Evolutionary conservation across 257 asterid species (phyloP).

Genomic region (Petunia axillaris): DNA sequence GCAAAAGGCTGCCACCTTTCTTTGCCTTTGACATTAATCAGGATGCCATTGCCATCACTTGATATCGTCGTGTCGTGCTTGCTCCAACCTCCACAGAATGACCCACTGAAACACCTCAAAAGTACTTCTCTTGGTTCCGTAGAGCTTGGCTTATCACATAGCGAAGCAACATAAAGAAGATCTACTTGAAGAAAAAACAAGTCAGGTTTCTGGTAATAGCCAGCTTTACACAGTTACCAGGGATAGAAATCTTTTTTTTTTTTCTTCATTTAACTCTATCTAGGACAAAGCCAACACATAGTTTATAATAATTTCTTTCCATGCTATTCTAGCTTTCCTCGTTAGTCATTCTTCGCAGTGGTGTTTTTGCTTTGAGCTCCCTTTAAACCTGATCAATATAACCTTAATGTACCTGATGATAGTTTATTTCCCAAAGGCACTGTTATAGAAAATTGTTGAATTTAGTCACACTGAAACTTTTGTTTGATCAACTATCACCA

Average conservation of each 20-base stretch:
- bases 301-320: conserved; percentile 1
- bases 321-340: not conserved
- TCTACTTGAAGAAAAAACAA: conserved; percentile 42
- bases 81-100: conserved; percentile 54
- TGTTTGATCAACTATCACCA: conserved; percentile 4
- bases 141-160: conserved; percentile 40
- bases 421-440: not conserved
- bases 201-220: conserved; percentile 25
- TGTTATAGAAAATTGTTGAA: not conserved
- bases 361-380: conserved; percentile 7
- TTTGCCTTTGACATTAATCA: conserved; percentile 68
- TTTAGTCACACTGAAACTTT: conserved; percentile 12
- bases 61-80: conserved; percentile 45
- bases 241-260: not conserved
- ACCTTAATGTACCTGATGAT: not conserved
- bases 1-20: conserved; percentile 81
- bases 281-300: not conserved
- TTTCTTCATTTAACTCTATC: conserved; percentile 13
- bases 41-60: conserved; percentile 71
- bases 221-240: not conserved
- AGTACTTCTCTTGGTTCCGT: conserved; percentile 47
- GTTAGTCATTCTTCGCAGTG: not conserved
- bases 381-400: not conserved
- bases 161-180: conserved; percentile 53
- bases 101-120: conserved; percentile 58